phyloP scores from a whole-genome alignment of 805 yeast species.

The Candida suzukii region DNA sequence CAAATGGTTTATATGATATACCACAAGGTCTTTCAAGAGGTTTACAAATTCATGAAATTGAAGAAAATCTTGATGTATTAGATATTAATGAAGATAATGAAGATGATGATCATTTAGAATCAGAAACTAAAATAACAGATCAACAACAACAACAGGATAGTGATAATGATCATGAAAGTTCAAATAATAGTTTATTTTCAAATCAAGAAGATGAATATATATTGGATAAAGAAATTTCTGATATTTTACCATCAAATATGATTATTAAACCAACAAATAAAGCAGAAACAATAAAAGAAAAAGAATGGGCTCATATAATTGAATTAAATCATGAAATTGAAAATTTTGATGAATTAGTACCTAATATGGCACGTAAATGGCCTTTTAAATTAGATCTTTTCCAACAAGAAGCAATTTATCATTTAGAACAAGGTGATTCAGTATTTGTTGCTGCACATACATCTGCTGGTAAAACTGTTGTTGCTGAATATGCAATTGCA shows the following conservation, averaged over 20 bases:
- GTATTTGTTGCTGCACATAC: conserved; percentile 99
- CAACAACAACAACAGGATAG: too few species aligned
- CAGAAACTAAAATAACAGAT: not conserved
- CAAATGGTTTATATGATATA: conserved; percentile 68
- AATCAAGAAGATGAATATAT: conserved; percentile 7
- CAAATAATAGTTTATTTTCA: conserved; percentile 42
- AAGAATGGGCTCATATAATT: conserved; percentile 93
- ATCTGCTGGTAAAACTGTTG: conserved; percentile 97
- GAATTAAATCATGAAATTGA: conserved; percentile 78
- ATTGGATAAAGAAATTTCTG: conserved; percentile 19
- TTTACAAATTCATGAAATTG: conserved; percentile 21
- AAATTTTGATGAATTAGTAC: conserved; percentile 82
- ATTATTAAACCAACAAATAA: conserved; percentile 2
- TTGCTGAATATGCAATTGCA: conserved; percentile 97
- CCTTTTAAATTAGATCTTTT: conserved; percentile 93
- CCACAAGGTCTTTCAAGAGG: conserved; percentile 85
- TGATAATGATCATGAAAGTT: conserved; percentile 38
- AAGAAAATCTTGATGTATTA: conserved; percentile 4
- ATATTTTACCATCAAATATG: conserved; percentile 20
- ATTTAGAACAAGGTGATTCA: conserved; percentile 95
- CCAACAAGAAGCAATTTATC: conserved; percentile 95
- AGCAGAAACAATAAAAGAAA: conserved; percentile 11
- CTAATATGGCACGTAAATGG: conserved; percentile 89
- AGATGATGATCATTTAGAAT: not conserved
- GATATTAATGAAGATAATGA: conserved; percentile 6